Evolutionary conservation across 129 eudicot species (phyloP), one percentile per base, ranked within the genome.

Genomic region (Chrysanthemum lavandulifolium): DNA sequence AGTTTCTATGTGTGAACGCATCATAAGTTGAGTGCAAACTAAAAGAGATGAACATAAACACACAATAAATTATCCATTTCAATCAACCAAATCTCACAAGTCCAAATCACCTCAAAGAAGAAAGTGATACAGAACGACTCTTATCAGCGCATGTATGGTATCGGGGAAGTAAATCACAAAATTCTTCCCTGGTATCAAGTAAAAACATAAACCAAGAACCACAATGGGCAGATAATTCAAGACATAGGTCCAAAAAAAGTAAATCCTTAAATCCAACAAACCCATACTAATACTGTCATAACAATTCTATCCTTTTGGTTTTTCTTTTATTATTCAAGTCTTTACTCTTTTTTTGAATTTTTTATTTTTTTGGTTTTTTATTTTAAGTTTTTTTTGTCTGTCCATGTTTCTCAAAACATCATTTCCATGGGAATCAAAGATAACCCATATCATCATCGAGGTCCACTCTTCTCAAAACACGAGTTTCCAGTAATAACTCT

Each of bases 361-460:
- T 65, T 14, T 50, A 15, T 73, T 61, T 7, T 10, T 76, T 67
- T 48, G 16, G 21, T 1, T 18, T 48, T 74, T 74, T 57, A 53
- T 7, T 76, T 69, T 21, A 11, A 14, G 5, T 49, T 71, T 72
- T 69, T 80, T 67, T 67, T 27, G 69, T 80, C 63, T 73, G 61
- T 67, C 78, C 73, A 64, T 81, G 71, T 50, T 67, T 77, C 57
- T 69, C 48, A 62, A 70, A 73, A 76, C 79, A 74, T 73, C 86
- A 73, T 77, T 72, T 78, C 76, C 82, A 82, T 64, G 77, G 75
- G 81, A 72, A 76, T 71, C 65, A 29, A 82, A 23, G 70, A 75
- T 63, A 75, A 10, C 77, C 81, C 81, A 76, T 61, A 82, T 65
- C 76, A 72, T 76, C 85, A 78, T 60, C 10, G 72, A 72, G 76